Evolutionary conservation across 331 rosid genomes (phyloP).

Genomic region (Acacia pycnantha): DNA sequence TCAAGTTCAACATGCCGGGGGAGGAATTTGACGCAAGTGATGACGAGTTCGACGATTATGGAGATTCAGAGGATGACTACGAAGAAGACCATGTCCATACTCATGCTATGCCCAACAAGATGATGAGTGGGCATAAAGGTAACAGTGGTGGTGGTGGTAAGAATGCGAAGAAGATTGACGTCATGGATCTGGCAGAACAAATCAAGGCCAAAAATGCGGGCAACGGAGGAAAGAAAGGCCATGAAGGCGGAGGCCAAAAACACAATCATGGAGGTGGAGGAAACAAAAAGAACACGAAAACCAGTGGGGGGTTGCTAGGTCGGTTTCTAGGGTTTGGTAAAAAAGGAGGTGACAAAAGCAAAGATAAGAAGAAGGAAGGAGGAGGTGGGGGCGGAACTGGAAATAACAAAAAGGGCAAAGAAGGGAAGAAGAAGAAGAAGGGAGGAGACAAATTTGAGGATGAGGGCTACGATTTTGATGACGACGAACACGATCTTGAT

Average conservation of each 20-base stretch:
- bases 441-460: conserved; percentile 37
- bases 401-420: conserved; percentile 39
- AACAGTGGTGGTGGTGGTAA: conserved; percentile 40
- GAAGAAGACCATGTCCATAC: conserved; percentile 43
- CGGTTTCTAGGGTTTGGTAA: conserved; percentile 59
- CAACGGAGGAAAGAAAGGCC: background rate
- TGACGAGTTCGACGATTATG: conserved; percentile 44
- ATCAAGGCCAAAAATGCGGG: conserved; percentile 47
- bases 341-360: conserved; percentile 35
- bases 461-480: conserved; percentile 30
- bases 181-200: conserved; percentile 32
- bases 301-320: conserved; percentile 43
- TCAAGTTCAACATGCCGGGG: conserved; percentile 61
- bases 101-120: conserved; percentile 43
- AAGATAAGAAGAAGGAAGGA: conserved; percentile 30
- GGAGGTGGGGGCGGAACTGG: conserved; percentile 37
- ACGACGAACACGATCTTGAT: conserved; percentile 34
- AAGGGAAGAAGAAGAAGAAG: conserved; percentile 50
- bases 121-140: conserved; percentile 51
- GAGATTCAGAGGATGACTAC: conserved; percentile 30
- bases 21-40: conserved; percentile 43
- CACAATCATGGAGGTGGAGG: conserved; percentile 19
- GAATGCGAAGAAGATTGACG: conserved; percentile 57
- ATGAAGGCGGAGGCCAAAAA: conserved; percentile 28
- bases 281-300: conserved; percentile 31